Percentiles rank a stretch among this genome's conserved stretches.
Conservation (phyloP, 495 filamentous ascomycete species). For the Parmelia sp. region DNA sequence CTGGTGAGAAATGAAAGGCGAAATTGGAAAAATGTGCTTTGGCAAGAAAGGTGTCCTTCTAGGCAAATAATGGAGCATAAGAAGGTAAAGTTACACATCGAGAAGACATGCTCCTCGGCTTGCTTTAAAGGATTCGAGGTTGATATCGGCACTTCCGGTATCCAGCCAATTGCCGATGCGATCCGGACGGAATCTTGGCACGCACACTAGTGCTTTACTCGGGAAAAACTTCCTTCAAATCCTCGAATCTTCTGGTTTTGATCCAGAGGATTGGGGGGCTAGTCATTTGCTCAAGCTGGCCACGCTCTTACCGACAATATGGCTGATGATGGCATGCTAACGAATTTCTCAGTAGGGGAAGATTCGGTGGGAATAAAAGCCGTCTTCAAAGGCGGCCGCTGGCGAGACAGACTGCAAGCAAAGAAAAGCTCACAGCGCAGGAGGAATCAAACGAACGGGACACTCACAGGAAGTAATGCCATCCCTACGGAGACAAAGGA, state of each 20-base stretch:
- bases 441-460: constrained; percentile 26
- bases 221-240: not conserved
- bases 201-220: not conserved
- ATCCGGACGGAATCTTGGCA: not conserved
- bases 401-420: constrained; percentile 79
- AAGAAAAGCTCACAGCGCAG: constrained; percentile 57
- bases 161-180: not conserved
- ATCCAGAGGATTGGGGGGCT: not conserved
- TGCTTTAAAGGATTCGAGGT: not conserved
- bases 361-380: constrained; percentile 46
- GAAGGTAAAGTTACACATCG: not conserved
- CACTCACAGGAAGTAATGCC: constrained; percentile 13
- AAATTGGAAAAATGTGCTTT: not conserved
- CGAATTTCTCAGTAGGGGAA: constrained; percentile 80
- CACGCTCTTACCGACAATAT: constrained; percentile 39
- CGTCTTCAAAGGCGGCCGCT: constrained; percentile 78
- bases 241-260: not conserved
- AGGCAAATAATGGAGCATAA: constrained; percentile 5
- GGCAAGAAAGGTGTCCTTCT: not conserved
- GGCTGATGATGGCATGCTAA: constrained; percentile 91
- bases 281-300: not conserved
- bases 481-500: not conserved
- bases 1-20: not conserved
- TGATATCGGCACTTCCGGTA: not conserved
- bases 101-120: not conserved